Evolutionary conservation across 1,139 yeast species (phyloP).

Genomic region (Sugiyamaella paludigena): DNA sequence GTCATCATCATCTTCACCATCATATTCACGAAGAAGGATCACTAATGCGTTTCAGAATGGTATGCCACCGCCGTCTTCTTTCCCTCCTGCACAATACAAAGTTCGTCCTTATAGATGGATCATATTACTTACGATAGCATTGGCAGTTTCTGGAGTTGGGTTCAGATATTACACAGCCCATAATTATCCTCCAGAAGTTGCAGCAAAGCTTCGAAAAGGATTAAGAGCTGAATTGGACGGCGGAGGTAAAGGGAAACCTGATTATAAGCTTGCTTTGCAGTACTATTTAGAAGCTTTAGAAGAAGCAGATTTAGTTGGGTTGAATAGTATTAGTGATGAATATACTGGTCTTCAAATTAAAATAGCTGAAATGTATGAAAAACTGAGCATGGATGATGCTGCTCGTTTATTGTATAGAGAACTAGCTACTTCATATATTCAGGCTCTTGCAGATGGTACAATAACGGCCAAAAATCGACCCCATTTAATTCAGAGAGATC

Average conservation of each 20-base stretch:
- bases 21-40: conserved; percentile 46
- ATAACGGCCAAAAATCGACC: conserved; percentile 42
- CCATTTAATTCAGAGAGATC: conserved; percentile 67
- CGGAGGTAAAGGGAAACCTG: conserved; percentile 53
- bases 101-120: conserved; percentile 21
- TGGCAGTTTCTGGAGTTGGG: conserved; percentile 20
- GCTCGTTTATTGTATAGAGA: conserved; percentile 68
- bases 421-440: conserved; percentile 55
- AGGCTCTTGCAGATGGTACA: conserved; percentile 48
- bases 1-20: conserved; percentile 49
- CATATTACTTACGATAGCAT: conserved; percentile 16
- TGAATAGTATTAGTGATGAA: conserved; percentile 62
- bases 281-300: conserved; percentile 58
- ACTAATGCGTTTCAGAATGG: conserved; percentile 11
- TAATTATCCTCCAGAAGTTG: conserved; percentile 56
- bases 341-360: conserved; percentile 86
- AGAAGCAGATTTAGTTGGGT: conserved; percentile 45
- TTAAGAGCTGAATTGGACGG: conserved; percentile 77
- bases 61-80: conserved; percentile 6
- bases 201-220: conserved; percentile 66
- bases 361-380: conserved; percentile 81
- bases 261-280: conserved; percentile 63
- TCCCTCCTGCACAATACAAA: neutral
- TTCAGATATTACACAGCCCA: conserved; percentile 34
- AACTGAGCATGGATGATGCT: conserved; percentile 56